Percentiles rank a stretch among this genome's conserved stretches.
Conservation (phyloP, 345 rosid species). For the Eucalyptus paniculata region DNA sequence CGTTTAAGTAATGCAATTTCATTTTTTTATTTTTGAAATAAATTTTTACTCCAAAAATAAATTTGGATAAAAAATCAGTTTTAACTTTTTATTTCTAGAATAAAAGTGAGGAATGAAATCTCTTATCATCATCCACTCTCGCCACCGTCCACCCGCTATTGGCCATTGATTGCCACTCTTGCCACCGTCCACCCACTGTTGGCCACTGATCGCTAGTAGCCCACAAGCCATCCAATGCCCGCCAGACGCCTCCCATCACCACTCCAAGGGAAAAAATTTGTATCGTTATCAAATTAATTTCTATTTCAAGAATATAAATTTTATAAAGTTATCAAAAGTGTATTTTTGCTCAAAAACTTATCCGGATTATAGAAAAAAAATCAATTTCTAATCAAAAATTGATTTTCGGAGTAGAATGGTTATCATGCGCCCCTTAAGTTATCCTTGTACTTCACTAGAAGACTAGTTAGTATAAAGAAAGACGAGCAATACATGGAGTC, state of each 20-base stretch:
- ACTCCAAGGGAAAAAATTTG: rapidly evolving
- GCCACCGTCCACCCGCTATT: rapidly evolving
- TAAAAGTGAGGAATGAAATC: no score
- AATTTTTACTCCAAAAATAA: no score
- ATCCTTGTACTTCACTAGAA: background rate
- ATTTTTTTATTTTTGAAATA: no score
- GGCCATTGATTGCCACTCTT: no score
- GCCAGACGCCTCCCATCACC: rapidly evolving
- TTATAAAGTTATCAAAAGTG: no score
- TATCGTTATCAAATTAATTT: rapidly evolving
- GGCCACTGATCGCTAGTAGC: rapidly evolving
- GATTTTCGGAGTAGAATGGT: no score
- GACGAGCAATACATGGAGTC: background rate
- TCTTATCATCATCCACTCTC: no score
- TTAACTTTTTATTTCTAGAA: no score
- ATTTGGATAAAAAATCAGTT: no score
- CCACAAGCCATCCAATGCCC: no score
- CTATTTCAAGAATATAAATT: no score
- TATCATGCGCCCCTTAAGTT: background rate
- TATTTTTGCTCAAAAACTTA: rapidly evolving
- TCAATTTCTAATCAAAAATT: no score
- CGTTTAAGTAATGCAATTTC: rapidly evolving
- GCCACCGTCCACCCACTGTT: rapidly evolving
- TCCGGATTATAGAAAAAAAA: rapidly evolving
- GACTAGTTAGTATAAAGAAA: background rate